Evolutionary conservation across 768 basidiomycete species (phyloP), one percentile per base, ranked within the genome.

Genomic region (Russula dissimulans): DNA sequence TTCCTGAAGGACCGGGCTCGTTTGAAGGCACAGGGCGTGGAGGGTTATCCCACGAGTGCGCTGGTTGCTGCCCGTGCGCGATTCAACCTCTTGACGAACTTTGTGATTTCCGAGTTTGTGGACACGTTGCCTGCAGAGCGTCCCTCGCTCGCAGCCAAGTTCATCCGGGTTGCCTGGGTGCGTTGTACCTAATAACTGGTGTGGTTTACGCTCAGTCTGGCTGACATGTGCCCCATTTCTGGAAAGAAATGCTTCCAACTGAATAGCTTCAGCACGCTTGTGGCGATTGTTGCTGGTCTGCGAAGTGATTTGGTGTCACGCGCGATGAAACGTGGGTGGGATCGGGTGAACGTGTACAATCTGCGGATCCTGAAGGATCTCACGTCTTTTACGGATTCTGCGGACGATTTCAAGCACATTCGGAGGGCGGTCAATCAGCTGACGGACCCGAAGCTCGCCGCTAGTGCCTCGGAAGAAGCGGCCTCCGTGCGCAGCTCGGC

Each of bases 81-180:
- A 26, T 95, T 93, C 74, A 92, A 93, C 68, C 73, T 95, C 47
- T 82, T 91, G 72, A 83, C 85, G 2, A 85, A 86, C 66, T 97
- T 93, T 66, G 81, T 86, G 6, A 75, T 82, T 22, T 85, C 89
- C 3, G 94, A 97, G 74, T 80, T 95, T 54, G 80, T 92, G 26
- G 73, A 91, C 57, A 87, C 92, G 1, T 79, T 79, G 9, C 85
- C 84, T 5, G 71, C 71, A 55, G 84, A 90, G 55, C 79, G 93
- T 18, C 79, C 78, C 39, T 62, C 77, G 49, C 73, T 97, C 18
- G 81, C 90, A 51, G 76, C 75, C 59, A 94, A 92, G 73, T 87
- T 95, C 69, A 84, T 95, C 62, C 84, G 90, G 44, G 75, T 95
- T 57, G 93, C 93, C 42, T 91, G 84, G 79, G 91, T 92, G 65